Conservation (phyloP, 805 yeast species). For the Ogataea angusta region DNA sequence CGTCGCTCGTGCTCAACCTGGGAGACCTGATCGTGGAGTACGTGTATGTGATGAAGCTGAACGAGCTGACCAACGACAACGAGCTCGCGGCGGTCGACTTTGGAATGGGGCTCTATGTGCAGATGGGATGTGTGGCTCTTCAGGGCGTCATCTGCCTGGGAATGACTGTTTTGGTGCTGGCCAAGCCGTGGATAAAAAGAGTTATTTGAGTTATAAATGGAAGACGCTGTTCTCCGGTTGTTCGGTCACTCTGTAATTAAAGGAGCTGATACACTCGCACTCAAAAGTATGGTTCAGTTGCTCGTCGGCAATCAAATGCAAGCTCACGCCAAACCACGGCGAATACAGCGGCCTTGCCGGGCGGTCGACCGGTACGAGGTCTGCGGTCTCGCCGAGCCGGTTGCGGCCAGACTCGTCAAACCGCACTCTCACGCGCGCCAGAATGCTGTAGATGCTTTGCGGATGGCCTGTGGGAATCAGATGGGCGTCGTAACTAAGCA, state of each 20-base stretch:
- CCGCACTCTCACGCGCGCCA: constrained; percentile 53
- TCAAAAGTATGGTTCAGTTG: constrained; percentile 35
- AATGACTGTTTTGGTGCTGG: constrained; percentile 10
- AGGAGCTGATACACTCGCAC: constrained; percentile 50
- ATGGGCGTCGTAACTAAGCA: constrained; percentile 66
- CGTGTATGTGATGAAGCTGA: constrained; percentile 17
- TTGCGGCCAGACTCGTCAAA: constrained; percentile 76
- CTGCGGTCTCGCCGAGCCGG: constrained; percentile 62
- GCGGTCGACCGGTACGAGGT: constrained; percentile 35
- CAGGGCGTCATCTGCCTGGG: constrained; percentile 17
- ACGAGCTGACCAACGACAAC: constrained; percentile 14
- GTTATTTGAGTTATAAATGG: constrained; percentile 11
- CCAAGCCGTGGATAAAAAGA: constrained; percentile 18
- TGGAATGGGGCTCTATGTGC: constrained; percentile 20
- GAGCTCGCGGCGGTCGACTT: constrained; percentile 19
- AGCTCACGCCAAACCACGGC: constrained; percentile 64
- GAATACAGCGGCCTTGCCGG: constrained; percentile 59
- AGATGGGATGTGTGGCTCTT: constrained; percentile 9
- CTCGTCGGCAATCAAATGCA: constrained; percentile 60
- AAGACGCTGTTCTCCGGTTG: constrained; percentile 52
- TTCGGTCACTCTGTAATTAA: constrained; percentile 65
- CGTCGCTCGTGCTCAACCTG: constrained; percentile 11
- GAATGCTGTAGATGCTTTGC: constrained; percentile 35
- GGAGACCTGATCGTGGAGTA: constrained; percentile 15
- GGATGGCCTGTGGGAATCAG: constrained; percentile 43